A percentile compares a stretch with the other conserved stretches of the same genome.
These are phyloP conservation scores for Microcyclospora pomicola DNA, from an alignment of 2,329 filamentous ascomycete species.

Conservation along the genomic window DNA sequence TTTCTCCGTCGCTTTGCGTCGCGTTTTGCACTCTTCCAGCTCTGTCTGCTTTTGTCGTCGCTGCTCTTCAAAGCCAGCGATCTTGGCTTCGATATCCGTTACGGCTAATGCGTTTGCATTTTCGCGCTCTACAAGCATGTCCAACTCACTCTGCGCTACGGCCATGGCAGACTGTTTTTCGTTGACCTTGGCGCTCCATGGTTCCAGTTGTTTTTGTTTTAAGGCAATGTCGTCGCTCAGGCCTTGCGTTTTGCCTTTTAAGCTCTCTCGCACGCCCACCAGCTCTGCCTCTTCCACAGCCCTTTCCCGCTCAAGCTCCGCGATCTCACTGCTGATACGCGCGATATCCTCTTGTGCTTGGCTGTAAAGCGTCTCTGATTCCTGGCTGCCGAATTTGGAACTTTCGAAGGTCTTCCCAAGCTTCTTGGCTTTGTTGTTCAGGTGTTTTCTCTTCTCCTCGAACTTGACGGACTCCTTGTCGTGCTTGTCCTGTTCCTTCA, in stretches of 20 bases:
- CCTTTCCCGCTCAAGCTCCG: conserved; percentile 61
- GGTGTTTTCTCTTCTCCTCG: conserved; percentile 93
- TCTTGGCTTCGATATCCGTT: conserved; percentile 69
- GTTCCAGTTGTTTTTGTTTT: conserved; percentile 89
- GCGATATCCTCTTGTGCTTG: conserved; percentile 69
- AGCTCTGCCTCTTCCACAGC: conserved; percentile 71
- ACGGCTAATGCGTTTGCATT: conserved; percentile 76
- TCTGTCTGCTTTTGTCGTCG: conserved; percentile 57
- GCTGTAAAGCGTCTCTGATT: conserved; percentile 64
- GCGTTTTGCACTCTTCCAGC: conserved; percentile 59
- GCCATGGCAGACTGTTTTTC: conserved; percentile 89
- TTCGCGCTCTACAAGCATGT: conserved; percentile 78
- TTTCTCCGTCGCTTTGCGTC: conserved; percentile 59
- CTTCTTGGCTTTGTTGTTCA: conserved; percentile 84
- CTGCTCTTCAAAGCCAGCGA: conserved; percentile 57
- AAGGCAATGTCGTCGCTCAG: conserved; percentile 83
- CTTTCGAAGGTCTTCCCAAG: conserved; percentile 74
- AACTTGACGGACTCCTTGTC: conserved; percentile 97
- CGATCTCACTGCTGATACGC: conserved; percentile 59
- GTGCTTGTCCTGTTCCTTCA: conserved; percentile 81
- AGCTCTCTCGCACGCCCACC: conserved; percentile 62
- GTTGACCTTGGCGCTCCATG: conserved; percentile 94
- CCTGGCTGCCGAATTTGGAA: conserved; percentile 58
- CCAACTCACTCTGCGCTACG: conserved; percentile 85
- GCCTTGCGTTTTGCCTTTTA: conserved; percentile 91